Evolutionary conservation across 805 yeast genomes (phyloP).

Genomic region (Hagleromyces aurorensis): DNA sequence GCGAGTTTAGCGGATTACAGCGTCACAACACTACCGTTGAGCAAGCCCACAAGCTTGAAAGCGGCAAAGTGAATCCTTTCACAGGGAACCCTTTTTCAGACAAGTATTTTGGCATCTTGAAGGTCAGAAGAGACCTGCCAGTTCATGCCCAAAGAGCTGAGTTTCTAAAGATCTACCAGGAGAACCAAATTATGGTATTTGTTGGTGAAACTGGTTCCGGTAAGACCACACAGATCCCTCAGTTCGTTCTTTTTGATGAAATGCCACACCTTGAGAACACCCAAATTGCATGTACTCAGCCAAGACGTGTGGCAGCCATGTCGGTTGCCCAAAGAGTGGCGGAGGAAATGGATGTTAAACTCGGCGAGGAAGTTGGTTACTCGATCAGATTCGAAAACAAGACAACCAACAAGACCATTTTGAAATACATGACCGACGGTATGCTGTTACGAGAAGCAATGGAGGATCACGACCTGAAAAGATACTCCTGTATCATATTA

Average conservation of each 20-base stretch:
- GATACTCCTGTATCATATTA: slow-evolving; percentile 82
- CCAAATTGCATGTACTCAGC: slow-evolving; percentile 92
- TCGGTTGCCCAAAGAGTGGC: slow-evolving; percentile 97
- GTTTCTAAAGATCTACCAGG: slow-evolving; percentile 75
- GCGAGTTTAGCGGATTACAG: slow-evolving; percentile 47
- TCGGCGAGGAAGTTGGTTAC: slow-evolving; percentile 95
- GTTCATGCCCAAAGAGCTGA: slow-evolving; percentile 91
- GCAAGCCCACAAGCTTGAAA: slow-evolving; percentile 53
- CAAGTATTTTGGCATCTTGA: slow-evolving; percentile 70
- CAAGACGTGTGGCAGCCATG: slow-evolving; percentile 98
- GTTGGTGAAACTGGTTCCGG: slow-evolving; percentile 99
- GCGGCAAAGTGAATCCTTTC: slow-evolving; percentile 64
- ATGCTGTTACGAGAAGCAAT: slow-evolving; percentile 95
- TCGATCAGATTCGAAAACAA: slow-evolving; percentile 89
- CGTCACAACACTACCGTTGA: slow-evolving; percentile 62
- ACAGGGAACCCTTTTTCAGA: slow-evolving; percentile 56
- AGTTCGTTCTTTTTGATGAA: slow-evolving; percentile 84
- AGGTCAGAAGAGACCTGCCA: slow-evolving; percentile 77
- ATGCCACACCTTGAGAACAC: slow-evolving; percentile 79
- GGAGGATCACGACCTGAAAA: slow-evolving; percentile 79
- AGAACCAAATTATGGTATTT: slow-evolving; percentile 90
- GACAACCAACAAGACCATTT: slow-evolving; percentile 68
- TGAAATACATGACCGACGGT: slow-evolving; percentile 98
- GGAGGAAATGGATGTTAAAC: slow-evolving; percentile 87
- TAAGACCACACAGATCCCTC: slow-evolving; percentile 97